A percentile compares a stretch with the other conserved stretches of the same genome.
phyloP scores from a whole-genome alignment of 352 stramenopile species.

The Pythium scleroteichum region DNA sequence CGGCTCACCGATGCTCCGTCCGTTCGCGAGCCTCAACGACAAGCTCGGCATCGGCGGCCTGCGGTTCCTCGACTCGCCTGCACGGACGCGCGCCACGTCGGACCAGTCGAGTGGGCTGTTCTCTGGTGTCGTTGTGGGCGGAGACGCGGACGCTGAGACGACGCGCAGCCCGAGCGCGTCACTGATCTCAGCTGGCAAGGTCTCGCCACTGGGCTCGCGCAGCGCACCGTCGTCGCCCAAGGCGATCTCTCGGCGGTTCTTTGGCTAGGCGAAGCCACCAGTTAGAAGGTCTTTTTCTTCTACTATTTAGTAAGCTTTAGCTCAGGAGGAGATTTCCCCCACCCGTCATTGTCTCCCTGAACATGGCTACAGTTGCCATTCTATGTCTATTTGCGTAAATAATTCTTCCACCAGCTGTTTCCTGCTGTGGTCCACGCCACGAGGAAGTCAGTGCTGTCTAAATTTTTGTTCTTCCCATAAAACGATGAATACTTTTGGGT shows the following conservation, averaged over 20 bases:
- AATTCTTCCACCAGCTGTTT: no score
- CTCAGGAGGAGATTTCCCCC: no score
- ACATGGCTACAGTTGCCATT: slow-evolving; percentile 6
- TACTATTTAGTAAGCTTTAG: no score
- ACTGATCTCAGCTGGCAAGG: slow-evolving; percentile 2
- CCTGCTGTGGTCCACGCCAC: slow-evolving; percentile 12
- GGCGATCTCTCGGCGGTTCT: slow-evolving; percentile 21
- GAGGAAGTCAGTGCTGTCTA: slow-evolving; percentile 20
- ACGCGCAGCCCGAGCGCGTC: slow-evolving; percentile 14
- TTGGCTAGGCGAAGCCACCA: no score
- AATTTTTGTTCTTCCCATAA: not conserved
- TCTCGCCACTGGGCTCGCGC: not conserved
- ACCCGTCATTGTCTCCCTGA: no score
- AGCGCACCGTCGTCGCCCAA: slow-evolving; percentile 23
- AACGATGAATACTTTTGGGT: not conserved
- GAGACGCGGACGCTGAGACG: slow-evolving; percentile 4
- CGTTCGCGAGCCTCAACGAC: slow-evolving; percentile 28
- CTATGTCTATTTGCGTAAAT: not conserved
- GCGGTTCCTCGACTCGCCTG: not conserved
- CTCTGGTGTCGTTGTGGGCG: not conserved
- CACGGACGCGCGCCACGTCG: slow-evolving; percentile 12
- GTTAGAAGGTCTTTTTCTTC: no score
- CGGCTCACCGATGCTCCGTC: not conserved
- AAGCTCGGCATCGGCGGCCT: not conserved
- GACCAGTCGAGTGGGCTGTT: slow-evolving; percentile 10